Evolutionary conservation across 139 green algal species (phyloP), one percentile per base, ranked within the genome.

Genomic region (Chlorella sorokiniana): DNA sequence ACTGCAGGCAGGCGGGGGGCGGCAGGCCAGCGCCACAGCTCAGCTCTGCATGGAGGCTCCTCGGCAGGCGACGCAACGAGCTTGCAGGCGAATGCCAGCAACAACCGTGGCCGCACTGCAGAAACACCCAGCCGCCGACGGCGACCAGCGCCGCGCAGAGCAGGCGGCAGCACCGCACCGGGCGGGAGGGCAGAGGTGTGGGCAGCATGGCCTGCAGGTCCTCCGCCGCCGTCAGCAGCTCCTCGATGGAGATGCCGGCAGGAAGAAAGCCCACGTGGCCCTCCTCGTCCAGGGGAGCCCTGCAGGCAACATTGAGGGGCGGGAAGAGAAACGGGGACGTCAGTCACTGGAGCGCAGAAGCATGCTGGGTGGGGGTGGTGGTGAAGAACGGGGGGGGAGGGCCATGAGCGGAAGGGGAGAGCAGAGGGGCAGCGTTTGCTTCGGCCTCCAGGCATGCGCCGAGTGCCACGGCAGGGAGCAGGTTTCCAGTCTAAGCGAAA

Each of bases 171-270:
- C n/a, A 33, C 0, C 69, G 3, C 37, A 79, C 73, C 59, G 73
- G 73, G 6, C 38, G 73, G n/a, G 73, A 79, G 54, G 73, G 14
- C 73, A 79, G 69, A 54, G 67, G 73, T 1, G 51, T 85, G 80
- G 82, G 67, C 42, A 86, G 68, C 38, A 78, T 52, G 0, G n/a
- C 6, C 64, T 86, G 82, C 41, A 81, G 27, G 38, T 81, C 73
- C 44, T 86, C 82, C 1, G 82, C 82, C 0, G 74, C 74, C 25
- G 8, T 52, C 29, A 86, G 73, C 61, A 86, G 45, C 63, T 86
- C 61, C 41, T 86, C 68, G 8, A 86, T 9, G 1, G 59, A 78
- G 23, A 86, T 64, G 42, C 73, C 73, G 8, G 82, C 73, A 5
- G 82, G 82, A 31, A 83, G 61, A 62, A 59, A 86, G 31, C 3